These are phyloP conservation scores for Trichophaea hybrida DNA, from an alignment of 2,329 filamentous ascomycete species.

Conservation along the genomic window DNA sequence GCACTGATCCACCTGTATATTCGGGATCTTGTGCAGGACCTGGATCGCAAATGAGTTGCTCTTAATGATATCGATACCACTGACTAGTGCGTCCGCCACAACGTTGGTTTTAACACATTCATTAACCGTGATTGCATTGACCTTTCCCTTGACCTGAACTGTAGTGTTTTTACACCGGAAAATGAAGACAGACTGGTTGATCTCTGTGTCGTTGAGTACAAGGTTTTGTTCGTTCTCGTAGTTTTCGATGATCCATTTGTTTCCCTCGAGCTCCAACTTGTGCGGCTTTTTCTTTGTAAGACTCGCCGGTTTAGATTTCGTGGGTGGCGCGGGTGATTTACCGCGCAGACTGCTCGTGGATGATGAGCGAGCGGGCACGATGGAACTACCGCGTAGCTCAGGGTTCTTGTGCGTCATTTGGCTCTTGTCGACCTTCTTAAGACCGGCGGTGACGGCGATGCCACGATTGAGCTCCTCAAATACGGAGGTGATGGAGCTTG, in stretches of 20 bases:
- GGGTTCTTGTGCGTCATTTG: conserved; percentile 99
- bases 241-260: conserved; percentile 95
- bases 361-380: conserved; percentile 46
- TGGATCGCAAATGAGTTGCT: conserved; percentile 89
- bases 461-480: conserved; percentile 88
- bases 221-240: conserved; percentile 62
- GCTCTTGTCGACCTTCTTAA: conserved; percentile 86
- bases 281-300: conserved; percentile 73
- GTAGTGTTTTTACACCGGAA: conserved; percentile 83
- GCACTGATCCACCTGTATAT: conserved; percentile 81
- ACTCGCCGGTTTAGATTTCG: conserved; percentile 73
- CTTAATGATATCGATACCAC: conserved; percentile 88
- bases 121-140: conserved; percentile 91
- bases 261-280: conserved; percentile 65
- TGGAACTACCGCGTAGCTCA: conserved; percentile 56
- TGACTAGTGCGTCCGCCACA: conserved; percentile 77
- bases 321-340: conserved; percentile 77
- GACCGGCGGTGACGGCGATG: conserved; percentile 67
- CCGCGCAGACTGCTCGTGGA: conserved; percentile 43
- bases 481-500: conserved; percentile 63
- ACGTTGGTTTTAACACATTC: conserved; percentile 75
- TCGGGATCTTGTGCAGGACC: conserved; percentile 72
- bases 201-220: conserved; percentile 65
- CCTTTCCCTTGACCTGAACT: conserved; percentile 79
- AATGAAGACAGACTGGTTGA: conserved; percentile 82